Evolutionary conservation across 768 basidiomycete genomes (phyloP), one percentile per base, ranked within the genome.

Genomic region (Hemileccinum rubropunctum): DNA sequence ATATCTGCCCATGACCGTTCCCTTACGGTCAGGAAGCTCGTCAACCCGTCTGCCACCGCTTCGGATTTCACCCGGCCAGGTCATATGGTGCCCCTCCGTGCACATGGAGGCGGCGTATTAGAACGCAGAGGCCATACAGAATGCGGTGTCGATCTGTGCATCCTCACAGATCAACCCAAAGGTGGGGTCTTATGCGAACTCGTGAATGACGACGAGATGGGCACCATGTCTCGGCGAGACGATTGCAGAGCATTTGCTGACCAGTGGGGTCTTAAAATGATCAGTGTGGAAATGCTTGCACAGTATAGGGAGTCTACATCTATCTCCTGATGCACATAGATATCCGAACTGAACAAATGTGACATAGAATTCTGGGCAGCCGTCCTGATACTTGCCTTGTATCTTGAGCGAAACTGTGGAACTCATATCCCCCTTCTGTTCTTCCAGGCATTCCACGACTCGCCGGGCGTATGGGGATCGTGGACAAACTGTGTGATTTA

Each of bases 1-100:
- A 99, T 99, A 58, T 97, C 95, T 33, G 95, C 95, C 4, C 86
- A 92, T 68, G 97, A 99, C 72, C 86, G 97, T 48, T 84, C 89
- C 30, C 74, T 94, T 47, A 95, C 95, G 4, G 91, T 79, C 3
- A 82, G 91, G 48, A 84, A 88, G 35, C 81, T 99, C 23, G 90
- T 94, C 17, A 78, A 82, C 26, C 71, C 82, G 6, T 61, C 69
- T 12, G 69, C 77, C 14, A 65, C 62, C 1, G 71, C 88, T 14
- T 70, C 76, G 18, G 89, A 95, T 58, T 95, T 99, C 65, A 83
- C 83, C 2, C 83, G 95, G 12, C 97, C 97, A 10, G 97, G 97
- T 4, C 97, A 99, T 64, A 79, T 98, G 77, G 93, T 98, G 1
- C 95, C 97, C 21, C 74, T 99, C 26, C 86, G 95, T 39, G 91